Percentiles rank a stretch among this genome's conserved stretches.
Evolutionary conservation across 768 basidiomycete genomes (phyloP).

Genomic region (Omphalotus guepiniiformis): DNA sequence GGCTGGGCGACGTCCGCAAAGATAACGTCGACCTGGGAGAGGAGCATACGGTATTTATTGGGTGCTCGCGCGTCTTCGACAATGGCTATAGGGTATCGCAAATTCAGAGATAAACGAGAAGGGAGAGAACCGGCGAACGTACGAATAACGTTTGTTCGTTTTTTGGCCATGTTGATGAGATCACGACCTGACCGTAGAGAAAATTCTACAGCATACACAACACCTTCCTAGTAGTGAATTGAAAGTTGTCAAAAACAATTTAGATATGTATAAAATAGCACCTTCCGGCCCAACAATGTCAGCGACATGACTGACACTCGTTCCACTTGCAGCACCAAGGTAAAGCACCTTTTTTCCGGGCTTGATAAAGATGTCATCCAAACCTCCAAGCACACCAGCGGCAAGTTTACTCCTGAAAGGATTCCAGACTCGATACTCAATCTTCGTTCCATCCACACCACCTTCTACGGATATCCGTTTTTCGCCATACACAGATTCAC

Average conservation of each 20-base stretch:
- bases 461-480: slow-evolving; percentile 90
- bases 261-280: slow-evolving; percentile 11
- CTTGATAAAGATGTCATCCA: slow-evolving; percentile 88
- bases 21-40: slow-evolving; percentile 93
- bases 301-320: slow-evolving; percentile 97
- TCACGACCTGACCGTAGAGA: slow-evolving; percentile 95
- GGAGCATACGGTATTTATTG: slow-evolving; percentile 95
- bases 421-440: slow-evolving; percentile 99
- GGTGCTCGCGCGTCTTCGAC: slow-evolving; percentile 97
- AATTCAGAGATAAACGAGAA: slow-evolving; percentile 5
- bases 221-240: slow-evolving; percentile 63
- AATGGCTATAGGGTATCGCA: slow-evolving; percentile 49
- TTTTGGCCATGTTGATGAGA: slow-evolving; percentile 98
- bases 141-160: slow-evolving; percentile 99
- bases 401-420: slow-evolving; percentile 97
- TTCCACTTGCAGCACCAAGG: slow-evolving; percentile 96
- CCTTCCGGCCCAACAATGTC: slow-evolving; percentile 96
- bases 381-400: slow-evolving; percentile 91
- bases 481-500: slow-evolving; percentile 97
- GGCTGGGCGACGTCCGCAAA: slow-evolving; percentile 99
- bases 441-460: slow-evolving; percentile 75
- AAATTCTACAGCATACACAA: slow-evolving; percentile 98
- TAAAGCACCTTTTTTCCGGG: slow-evolving; percentile 97
- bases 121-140: slow-evolving; percentile 31
- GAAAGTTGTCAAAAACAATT: slow-evolving; percentile 10